These are phyloP conservation scores for Lactarius sanguifluus DNA, from an alignment of 768 basidiomycete species.

Conservation along the genomic window DNA sequence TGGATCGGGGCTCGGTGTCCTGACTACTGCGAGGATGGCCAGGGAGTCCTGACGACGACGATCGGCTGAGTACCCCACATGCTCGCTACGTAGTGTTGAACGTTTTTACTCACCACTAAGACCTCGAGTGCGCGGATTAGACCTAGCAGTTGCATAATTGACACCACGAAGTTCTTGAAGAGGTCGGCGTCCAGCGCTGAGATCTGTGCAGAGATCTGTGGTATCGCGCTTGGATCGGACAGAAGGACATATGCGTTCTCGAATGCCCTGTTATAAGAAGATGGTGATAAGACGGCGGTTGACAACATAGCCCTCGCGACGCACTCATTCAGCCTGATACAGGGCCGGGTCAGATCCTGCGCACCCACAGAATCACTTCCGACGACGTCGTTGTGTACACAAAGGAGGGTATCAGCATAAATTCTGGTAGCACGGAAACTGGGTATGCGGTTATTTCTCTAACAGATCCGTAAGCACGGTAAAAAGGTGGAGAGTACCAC, in stretches of 20 bases:
- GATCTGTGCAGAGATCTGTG: background rate
- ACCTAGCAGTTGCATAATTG: conserved; percentile 16
- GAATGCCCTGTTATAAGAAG: background rate
- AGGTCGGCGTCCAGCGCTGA: conserved; percentile 15
- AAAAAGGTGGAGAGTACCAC: too few species aligned
- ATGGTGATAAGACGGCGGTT: background rate
- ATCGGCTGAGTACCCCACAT: background rate
- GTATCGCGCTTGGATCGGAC: conserved; percentile 11
- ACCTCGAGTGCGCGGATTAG: conserved; percentile 16
- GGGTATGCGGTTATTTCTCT: background rate
- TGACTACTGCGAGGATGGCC: conserved; percentile 6
- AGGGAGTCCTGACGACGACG: conserved; percentile 1
- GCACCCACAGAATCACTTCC: background rate
- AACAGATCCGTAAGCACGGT: background rate
- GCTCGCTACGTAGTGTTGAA: too few species aligned
- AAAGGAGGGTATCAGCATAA: conserved; percentile 15
- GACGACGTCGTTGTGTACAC: conserved; percentile 14
- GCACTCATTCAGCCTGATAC: conserved; percentile 14
- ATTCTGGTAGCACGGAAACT: conserved; percentile 4
- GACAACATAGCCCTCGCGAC: background rate
- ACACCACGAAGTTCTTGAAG: conserved; percentile 12
- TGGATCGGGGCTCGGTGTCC: background rate
- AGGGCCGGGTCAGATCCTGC: conserved; percentile 3
- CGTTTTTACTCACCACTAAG: conserved; percentile 8
- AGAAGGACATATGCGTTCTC: conserved; percentile 13